Evolutionary conservation across 768 basidiomycete genomes (phyloP), one percentile per base, ranked within the genome.

Genomic region (Calocybe cyanea): DNA sequence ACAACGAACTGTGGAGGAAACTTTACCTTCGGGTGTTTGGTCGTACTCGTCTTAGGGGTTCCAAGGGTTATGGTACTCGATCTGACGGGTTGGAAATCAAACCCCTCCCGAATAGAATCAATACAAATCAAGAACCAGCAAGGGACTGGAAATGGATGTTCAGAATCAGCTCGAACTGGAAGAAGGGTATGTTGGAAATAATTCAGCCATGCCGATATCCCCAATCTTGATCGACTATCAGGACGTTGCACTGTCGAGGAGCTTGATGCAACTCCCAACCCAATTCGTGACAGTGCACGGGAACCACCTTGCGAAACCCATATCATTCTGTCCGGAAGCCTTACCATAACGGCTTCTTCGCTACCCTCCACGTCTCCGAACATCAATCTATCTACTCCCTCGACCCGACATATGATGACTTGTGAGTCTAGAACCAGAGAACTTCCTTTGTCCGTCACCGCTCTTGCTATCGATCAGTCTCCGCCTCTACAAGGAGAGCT

Each of bases 91-190:
- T 80, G 47, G 73, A 80, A 58, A 63, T 82, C 18, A 80, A 71
- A 55, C 69, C 75, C 2, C 65, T 90, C 21, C 86, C 85, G 9
- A 72, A 70, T 20, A 64, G 81, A 59, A 75, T 68, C 4, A 51
- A 65, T 48, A 55, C 57, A 23, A 65, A 69, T 15, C 58, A 65
- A 15, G 60, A 63, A 28, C 59, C 67, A 23, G 47, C 64, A 37
- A 77, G 73, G 58, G 80, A 87, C 57, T 91, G 87, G 87, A 89
- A 87, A 63, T 85, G 79, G 78, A 88, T 90, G 87, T 90, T 88
- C 62, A 76, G 85, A 45, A 85, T 89, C 51, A 87, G 85, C 54
- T 80, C 80, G 13, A 90, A 90, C 54, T 91, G 88, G 88, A 76
- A 76, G 60, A 85, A 67, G 64, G 88, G 88, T 89, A 56, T 53